Conservation (phyloP, 768 basidiomycete species). For the Antrodiella citrinella region DNA sequence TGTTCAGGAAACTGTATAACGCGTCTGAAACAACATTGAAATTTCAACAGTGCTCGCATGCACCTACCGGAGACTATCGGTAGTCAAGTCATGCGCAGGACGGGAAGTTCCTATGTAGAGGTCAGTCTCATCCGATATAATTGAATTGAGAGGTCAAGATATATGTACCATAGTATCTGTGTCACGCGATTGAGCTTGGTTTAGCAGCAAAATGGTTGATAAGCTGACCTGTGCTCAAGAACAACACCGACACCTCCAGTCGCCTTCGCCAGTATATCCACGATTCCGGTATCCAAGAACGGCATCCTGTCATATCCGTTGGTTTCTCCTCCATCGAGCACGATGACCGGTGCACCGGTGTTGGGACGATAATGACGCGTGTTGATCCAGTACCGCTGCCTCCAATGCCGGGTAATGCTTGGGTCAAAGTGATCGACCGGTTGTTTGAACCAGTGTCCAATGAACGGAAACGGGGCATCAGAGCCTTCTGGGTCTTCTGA, state of each 20-base stretch:
- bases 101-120: conserved; percentile 53
- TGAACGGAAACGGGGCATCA: conserved; percentile 25
- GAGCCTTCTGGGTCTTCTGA: not conserved
- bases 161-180: conserved; percentile 12
- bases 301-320: conserved; percentile 59
- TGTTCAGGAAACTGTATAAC: conserved; percentile 76
- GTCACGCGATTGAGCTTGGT: no score
- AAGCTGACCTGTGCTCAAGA: conserved; percentile 78
- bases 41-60: not conserved
- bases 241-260: conserved; percentile 87
- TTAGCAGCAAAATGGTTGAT: no score
- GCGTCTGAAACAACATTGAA: conserved; percentile 8
- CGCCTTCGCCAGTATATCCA: conserved; percentile 75
- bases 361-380: conserved; percentile 69
- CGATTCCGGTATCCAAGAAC: conserved; percentile 51
- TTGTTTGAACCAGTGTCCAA: conserved; percentile 68
- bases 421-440: conserved; percentile 75
- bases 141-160: no score
- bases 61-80: conserved; percentile 66
- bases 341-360: conserved; percentile 73
- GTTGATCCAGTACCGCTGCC: conserved; percentile 91
- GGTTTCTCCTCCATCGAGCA: conserved; percentile 92
- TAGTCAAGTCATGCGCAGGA: conserved; percentile 70
- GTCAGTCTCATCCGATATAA: not conserved
- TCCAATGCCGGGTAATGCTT: conserved; percentile 49